A percentile compares a stretch with the other conserved stretches of the same genome.
These are phyloP conservation scores for Epichloe sp. DNA, from an alignment of 2,329 filamentous ascomycete genomes.

Conservation along the genomic window DNA sequence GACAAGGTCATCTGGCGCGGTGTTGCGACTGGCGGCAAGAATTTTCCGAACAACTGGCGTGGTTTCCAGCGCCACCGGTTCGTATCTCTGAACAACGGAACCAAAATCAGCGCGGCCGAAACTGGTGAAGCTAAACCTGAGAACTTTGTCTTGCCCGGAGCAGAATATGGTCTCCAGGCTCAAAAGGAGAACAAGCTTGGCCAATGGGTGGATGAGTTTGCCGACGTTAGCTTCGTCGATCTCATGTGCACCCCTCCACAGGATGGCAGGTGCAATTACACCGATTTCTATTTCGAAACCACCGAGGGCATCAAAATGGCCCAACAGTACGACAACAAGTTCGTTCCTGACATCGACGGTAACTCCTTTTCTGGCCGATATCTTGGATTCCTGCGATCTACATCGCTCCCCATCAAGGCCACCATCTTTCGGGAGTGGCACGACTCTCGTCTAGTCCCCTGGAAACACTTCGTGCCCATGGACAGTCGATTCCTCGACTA, in stretches of 20 bases:
- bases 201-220: conserved; percentile 35
- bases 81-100: conserved; percentile 58
- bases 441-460: conserved; percentile 57
- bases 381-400: conserved; percentile 55
- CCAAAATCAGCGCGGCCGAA: conserved; percentile 39
- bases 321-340: conserved; percentile 50
- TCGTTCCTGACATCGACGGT: conserved; percentile 65
- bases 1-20: conserved; percentile 49
- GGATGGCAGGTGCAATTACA: conserved; percentile 33
- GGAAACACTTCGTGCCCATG: conserved; percentile 74
- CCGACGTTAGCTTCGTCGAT: conserved; percentile 40
- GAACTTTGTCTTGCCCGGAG: conserved; percentile 41
- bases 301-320: conserved; percentile 28
- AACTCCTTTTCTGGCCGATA: conserved; percentile 59
- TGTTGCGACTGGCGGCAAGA: conserved; percentile 51
- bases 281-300: conserved; percentile 30
- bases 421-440: conserved; percentile 75
- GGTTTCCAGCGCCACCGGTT: conserved; percentile 67
- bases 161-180: conserved; percentile 34
- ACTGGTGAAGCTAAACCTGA: conserved; percentile 24
- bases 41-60: conserved; percentile 50
- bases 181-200: conserved; percentile 31
- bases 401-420: conserved; percentile 60
- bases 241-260: conserved; percentile 33
- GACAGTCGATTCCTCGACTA: conserved; percentile 61